phyloP scores from a whole-genome alignment of 305 asterid genomes.

The Solanum chacoense region DNA sequence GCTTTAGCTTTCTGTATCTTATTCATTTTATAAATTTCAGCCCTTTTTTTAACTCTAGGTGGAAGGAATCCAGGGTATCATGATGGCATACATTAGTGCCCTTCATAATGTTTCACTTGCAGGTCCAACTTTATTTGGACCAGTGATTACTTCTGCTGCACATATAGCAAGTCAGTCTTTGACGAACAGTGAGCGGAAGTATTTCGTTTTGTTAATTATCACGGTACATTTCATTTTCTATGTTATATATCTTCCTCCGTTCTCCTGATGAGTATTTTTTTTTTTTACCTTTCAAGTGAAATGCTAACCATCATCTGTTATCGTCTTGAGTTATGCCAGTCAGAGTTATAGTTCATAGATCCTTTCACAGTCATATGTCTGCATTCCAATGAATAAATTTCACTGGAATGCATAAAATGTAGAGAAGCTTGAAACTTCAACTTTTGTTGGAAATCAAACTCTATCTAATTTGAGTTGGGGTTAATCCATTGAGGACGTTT shows the following conservation, averaged over 20 bases:
- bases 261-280: not conserved
- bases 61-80: constrained; percentile 84
- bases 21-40: not conserved
- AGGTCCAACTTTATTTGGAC: constrained; percentile 97
- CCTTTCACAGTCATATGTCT: not conserved
- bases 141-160: constrained; percentile 71
- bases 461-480: not conserved
- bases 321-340: not conserved
- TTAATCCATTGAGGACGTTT: not conserved
- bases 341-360: not conserved
- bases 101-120: constrained; percentile 87
- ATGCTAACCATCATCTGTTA: not conserved
- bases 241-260: not conserved
- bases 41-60: constrained; percentile 36
- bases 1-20: constrained; percentile 2
- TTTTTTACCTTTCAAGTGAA: not conserved
- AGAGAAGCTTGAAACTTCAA: not conserved
- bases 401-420: not conserved
- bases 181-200: constrained; percentile 58
- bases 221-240: constrained; percentile 41
- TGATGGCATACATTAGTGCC: constrained; percentile 78
- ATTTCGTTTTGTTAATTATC: constrained; percentile 74
- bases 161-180: constrained; percentile 79
- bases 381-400: not conserved
- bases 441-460: not conserved